A percentile compares a stretch with the other conserved stretches of the same genome.
phyloP scores from a whole-genome alignment of 306 rosid species.

The Neltuma alba region DNA sequence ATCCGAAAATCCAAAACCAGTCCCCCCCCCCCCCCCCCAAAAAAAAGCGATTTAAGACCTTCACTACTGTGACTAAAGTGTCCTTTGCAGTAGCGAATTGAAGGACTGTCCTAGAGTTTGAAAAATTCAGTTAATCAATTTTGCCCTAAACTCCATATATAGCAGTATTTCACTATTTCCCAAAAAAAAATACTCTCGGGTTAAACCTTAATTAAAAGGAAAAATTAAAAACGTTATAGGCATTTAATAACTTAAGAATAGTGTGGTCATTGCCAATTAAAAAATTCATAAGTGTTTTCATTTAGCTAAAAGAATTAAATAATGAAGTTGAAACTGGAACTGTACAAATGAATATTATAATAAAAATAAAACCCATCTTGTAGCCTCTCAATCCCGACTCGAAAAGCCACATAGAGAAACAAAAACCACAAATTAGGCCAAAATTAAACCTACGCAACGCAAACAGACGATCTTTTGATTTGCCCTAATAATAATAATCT shows the following conservation, averaged over 20 bases:
- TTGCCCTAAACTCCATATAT: background rate
- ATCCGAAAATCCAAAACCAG: no score
- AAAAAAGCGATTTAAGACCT: no score
- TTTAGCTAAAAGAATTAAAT: background rate
- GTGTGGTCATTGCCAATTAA: no score
- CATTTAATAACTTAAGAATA: background rate
- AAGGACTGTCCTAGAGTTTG: background rate
- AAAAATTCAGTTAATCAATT: background rate
- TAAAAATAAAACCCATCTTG: no score
- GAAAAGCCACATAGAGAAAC: no score
- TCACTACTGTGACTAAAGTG: background rate
- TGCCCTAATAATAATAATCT: no score
- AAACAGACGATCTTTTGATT: background rate
- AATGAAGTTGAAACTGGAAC: conserved; percentile 27
- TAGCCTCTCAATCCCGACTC: no score
- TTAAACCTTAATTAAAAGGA: no score
- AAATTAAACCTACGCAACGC: no score
- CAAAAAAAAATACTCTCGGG: background rate
- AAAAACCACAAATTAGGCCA: background rate
- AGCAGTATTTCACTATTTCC: no score
- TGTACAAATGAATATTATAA: background rate
- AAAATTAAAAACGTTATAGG: background rate
- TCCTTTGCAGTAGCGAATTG: background rate
- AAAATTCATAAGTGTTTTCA: no score
- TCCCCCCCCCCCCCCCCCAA: no score